Percentiles rank a stretch among this genome's conserved stretches.
Conservation (phyloP, 768 basidiomycete species). For the Polyporus arcularius region DNA sequence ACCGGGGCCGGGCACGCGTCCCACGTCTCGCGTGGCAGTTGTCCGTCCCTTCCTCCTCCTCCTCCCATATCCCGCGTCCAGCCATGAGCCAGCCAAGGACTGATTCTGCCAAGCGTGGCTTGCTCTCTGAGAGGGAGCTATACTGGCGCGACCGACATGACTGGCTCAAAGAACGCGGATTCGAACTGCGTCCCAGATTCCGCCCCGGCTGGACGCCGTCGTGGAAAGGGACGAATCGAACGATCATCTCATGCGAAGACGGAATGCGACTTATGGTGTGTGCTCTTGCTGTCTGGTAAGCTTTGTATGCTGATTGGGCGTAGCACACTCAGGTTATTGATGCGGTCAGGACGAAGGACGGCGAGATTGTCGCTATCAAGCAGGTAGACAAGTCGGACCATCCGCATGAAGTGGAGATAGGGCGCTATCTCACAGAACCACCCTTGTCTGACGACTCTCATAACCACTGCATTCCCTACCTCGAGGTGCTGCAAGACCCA, state of each 20-base stretch:
- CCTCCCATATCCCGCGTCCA: too few species aligned
- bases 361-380: slow-evolving; percentile 4
- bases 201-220: slow-evolving; percentile 18
- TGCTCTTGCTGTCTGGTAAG: background rate
- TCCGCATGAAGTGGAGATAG: slow-evolving; percentile 10
- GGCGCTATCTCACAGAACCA: background rate
- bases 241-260: background rate
- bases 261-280: background rate
- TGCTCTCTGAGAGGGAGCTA: background rate
- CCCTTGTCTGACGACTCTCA: slow-evolving; percentile 8
- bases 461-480: slow-evolving; percentile 21
- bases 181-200: slow-evolving; percentile 14
- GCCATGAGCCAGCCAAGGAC: too few species aligned
- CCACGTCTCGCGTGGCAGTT: too few species aligned
- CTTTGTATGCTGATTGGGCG: slow-evolving; percentile 3
- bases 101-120: background rate
- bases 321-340: slow-evolving; percentile 15
- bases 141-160: slow-evolving; percentile 15
- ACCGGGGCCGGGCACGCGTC: too few species aligned
- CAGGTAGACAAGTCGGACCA: background rate
- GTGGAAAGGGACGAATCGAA: slow-evolving; percentile 9
- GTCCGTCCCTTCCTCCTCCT: background rate
- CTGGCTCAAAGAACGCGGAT: slow-evolving; percentile 9
- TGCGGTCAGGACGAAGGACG: slow-evolving; percentile 24
- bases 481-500: slow-evolving; percentile 10